phyloP scores from a whole-genome alignment of 164 flowering plant species.

The Amborella trichopoda region DNA sequence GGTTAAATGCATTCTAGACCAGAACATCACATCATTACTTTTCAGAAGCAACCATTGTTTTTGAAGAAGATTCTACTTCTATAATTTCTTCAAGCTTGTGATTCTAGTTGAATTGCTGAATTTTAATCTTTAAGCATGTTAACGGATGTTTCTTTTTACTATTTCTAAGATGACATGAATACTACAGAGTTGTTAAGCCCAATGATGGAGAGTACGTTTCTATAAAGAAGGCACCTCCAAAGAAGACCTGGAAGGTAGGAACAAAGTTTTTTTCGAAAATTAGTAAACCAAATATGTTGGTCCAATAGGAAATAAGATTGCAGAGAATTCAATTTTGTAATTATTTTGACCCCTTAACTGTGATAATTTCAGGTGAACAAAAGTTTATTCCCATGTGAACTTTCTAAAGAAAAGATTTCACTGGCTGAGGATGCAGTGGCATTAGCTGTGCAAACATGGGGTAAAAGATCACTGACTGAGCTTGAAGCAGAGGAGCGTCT shows the following conservation, averaged over 20 bases:
- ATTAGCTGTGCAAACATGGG: constrained; percentile 78
- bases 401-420: constrained; percentile 45
- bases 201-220: constrained; percentile 73
- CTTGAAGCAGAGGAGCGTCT: constrained; percentile 96
- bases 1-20: no score
- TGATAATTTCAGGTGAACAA: constrained; percentile 63
- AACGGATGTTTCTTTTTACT: neutral
- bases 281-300: neutral
- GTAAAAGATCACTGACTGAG: constrained; percentile 70
- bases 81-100: no score
- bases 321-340: no score
- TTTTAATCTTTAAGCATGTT: neutral
- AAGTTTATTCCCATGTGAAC: constrained; percentile 67
- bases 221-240: constrained; percentile 65
- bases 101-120: neutral
- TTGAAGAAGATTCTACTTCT: no score
- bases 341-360: neutral
- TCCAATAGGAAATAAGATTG: neutral
- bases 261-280: constrained; percentile 1
- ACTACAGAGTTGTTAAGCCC: constrained; percentile 72
- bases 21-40: no score
- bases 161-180: constrained; percentile 9
- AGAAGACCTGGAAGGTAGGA: constrained; percentile 84
- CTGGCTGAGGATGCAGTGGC: constrained; percentile 85
- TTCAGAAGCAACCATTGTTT: no score